Evolutionary conservation across 768 basidiomycete species (phyloP).

Genomic region (Filobasidium floriforme): DNA sequence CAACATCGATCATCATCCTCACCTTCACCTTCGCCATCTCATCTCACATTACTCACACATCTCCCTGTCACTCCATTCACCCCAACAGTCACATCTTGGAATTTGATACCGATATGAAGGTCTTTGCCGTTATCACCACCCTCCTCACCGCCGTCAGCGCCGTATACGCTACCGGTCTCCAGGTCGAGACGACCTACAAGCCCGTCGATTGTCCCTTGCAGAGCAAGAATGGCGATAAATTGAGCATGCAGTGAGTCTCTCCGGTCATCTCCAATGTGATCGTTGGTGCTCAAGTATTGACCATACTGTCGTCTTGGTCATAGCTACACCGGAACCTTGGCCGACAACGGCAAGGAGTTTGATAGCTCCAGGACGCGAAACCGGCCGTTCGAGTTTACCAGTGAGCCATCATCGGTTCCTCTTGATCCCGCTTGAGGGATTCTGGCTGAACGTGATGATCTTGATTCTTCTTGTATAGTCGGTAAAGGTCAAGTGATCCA

Average conservation of each 20-base stretch:
- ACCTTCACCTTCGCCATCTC: too few relatives aligned
- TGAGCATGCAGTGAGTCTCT: constrained; percentile 43
- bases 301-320: background rate
- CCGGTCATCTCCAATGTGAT: background rate
- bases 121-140: constrained; percentile 13
- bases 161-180: constrained; percentile 24
- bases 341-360: constrained; percentile 69
- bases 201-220: constrained; percentile 42
- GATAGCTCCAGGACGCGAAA: constrained; percentile 81
- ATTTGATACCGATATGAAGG: constrained; percentile 10
- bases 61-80: too few relatives aligned
- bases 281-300: background rate
- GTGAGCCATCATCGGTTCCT: constrained; percentile 25
- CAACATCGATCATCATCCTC: too few relatives aligned
- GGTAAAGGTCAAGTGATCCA: constrained; percentile 45
- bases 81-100: too few relatives aligned
- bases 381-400: constrained; percentile 66
- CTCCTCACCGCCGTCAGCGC: background rate
- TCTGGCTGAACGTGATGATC: too few relatives aligned
- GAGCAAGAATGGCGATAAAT: constrained; percentile 39
- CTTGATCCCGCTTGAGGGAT: constrained; percentile 11
- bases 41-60: too few relatives aligned
- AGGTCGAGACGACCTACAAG: constrained; percentile 41
- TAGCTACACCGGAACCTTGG: constrained; percentile 70
- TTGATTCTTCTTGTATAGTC: constrained; percentile 29